Base-by-base conservation (phyloP, 208 protist species). In the Trypanosoma scelopori region DNA sequence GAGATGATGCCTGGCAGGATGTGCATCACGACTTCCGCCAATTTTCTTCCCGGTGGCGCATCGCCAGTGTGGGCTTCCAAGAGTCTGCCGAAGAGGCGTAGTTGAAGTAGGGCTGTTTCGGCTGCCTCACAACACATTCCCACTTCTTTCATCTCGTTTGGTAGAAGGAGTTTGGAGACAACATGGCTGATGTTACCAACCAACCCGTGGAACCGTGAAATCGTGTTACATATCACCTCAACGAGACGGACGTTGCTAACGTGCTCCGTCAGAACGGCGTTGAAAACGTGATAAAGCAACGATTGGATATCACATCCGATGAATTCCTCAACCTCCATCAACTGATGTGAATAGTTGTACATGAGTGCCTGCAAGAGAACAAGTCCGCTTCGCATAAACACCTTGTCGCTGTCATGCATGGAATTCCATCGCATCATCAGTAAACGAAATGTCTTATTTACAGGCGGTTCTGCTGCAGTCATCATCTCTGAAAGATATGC, bases 341-440 rank as follows among this genome's bases (percentile, higher is more conserved):
- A 43, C 15, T 80, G 46, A 13, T 55, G 43, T 6, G 65, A 60
- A 56, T 74, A 80, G 47, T 67, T 69, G 2, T 22, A 56, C 13
- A 80, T 39, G 2, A 80, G 46, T 7, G 61, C 25, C 25, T 74
- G 57, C 30, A 84, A 56, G 35, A 84, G 51, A 27, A 56, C 42
- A 37, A 77, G 60, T 0, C 49, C 46, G 55, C 53, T 71, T 39
- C 58, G 48, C 22, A 64, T 6, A 52, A 73, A 43, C 30, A 59
- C 49, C 16, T 49, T 51, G 12, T 70, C 61, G 6, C 25, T 25
- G 27, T 25, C 32, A 43, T 52, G 45, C 20, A 68, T 63, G 22
- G 52, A 63, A 18, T 15, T 47, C 59, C 68, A 74, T 22, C 53
- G 35, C 16, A 27, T 20, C 18, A 32, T 27, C 45, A 74, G 25